Conservation (phyloP, 2,329 filamentous ascomycete species). For the Neoascochyta sp. region DNA sequence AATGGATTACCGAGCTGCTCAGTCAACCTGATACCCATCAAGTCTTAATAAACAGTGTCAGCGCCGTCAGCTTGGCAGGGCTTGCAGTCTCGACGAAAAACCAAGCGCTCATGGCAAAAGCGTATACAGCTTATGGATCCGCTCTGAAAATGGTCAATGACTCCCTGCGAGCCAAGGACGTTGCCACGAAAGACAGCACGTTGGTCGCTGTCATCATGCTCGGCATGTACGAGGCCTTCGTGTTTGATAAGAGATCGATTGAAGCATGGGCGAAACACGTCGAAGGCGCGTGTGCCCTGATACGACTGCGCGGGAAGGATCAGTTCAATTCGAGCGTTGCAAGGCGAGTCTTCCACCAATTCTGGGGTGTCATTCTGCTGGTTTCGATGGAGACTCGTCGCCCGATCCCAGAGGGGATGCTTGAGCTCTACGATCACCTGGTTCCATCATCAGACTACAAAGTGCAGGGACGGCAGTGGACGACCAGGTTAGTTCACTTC, state of each 20-base stretch:
- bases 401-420: conserved; percentile 14
- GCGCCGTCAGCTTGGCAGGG: conserved; percentile 22
- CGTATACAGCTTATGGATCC: conserved; percentile 21
- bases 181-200: conserved; percentile 23
- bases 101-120: conserved; percentile 19
- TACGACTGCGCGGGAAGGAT: conserved; percentile 29
- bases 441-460: conserved; percentile 16
- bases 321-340: conserved; percentile 20
- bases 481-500: conserved; percentile 15
- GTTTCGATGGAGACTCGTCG: conserved; percentile 18
- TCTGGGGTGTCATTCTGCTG: conserved; percentile 24
- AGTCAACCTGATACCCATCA: conserved; percentile 12
- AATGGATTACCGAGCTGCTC: conserved; percentile 24
- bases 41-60: conserved; percentile 20
- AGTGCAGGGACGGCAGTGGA: conserved; percentile 20
- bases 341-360: conserved; percentile 28
- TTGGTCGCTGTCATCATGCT: conserved; percentile 31
- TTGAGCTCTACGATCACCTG: conserved; percentile 18
- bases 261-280: conserved; percentile 32
- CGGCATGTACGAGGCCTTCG: conserved; percentile 34
- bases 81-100: conserved; percentile 25
- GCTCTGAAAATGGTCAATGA: conserved; percentile 24
- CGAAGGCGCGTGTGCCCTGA: conserved; percentile 29
- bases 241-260: conserved; percentile 26
- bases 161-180: conserved; percentile 15